Conservation (phyloP, 768 basidiomycete species). For the Trametes maxima region DNA sequence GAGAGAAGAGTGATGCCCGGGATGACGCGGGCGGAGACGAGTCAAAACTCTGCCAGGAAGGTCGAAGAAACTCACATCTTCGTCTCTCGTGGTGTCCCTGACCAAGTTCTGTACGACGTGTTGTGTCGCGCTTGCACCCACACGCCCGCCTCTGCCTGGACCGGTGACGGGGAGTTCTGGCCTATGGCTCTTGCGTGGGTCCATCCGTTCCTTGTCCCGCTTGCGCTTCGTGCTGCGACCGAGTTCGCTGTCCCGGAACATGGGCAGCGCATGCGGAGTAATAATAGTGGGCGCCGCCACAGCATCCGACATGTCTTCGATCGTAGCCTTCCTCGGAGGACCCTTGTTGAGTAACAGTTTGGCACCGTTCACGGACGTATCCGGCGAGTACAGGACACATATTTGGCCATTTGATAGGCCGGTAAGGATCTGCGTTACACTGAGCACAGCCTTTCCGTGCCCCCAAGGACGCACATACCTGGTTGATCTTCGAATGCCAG, state of each 20-base stretch:
- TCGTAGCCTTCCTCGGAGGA: slow-evolving; percentile 76
- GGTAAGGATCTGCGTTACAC: slow-evolving; percentile 67
- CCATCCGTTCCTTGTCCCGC: slow-evolving; percentile 84
- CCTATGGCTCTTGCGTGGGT: slow-evolving; percentile 88
- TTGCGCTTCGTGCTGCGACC: slow-evolving; percentile 83
- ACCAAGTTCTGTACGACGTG: slow-evolving; percentile 96
- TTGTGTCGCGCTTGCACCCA: slow-evolving; percentile 96
- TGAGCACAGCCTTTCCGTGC: background rate
- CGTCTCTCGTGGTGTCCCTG: slow-evolving; percentile 85
- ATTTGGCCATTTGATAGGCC: slow-evolving; percentile 88
- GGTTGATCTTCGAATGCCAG: slow-evolving; percentile 99
- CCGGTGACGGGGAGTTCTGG: slow-evolving; percentile 93
- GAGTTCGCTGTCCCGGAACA: slow-evolving; percentile 81
- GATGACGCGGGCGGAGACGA: slow-evolving; percentile 14
- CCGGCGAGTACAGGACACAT: slow-evolving; percentile 90
- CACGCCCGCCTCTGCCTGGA: slow-evolving; percentile 90
- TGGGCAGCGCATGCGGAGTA: slow-evolving; percentile 89
- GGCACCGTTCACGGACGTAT: slow-evolving; percentile 87
- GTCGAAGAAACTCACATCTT: slow-evolving; percentile 76
- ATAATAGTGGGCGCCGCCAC: slow-evolving; percentile 85
- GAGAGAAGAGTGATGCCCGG: slow-evolving; percentile 12
- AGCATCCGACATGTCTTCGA: slow-evolving; percentile 89
- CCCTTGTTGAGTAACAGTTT: slow-evolving; percentile 88
- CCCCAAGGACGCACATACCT: slow-evolving; percentile 52
- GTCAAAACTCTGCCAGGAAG: slow-evolving; percentile 27